Conservation (phyloP, 768 basidiomycete genomes). For the Cubamyces sp. region DNA sequence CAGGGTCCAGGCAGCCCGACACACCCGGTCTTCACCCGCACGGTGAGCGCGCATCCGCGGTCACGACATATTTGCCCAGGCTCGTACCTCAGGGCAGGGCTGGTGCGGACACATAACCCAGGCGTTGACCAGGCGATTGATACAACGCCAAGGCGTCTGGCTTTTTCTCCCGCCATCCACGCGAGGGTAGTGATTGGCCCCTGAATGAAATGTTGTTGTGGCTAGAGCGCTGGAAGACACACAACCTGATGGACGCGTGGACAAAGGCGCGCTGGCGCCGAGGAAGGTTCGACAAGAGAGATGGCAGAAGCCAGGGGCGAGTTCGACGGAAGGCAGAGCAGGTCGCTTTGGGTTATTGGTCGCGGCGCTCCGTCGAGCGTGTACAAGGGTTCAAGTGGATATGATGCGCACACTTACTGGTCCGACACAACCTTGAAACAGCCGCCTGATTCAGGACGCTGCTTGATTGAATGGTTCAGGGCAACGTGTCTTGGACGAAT, state of each 20-base stretch:
- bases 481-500: too few species aligned
- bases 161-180: background rate
- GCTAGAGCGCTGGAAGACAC: background rate
- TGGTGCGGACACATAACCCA: background rate
- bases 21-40: background rate
- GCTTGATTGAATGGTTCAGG: too few species aligned
- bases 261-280: background rate
- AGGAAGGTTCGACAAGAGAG: background rate
- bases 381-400: background rate
- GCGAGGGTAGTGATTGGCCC: background rate
- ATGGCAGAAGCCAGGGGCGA: background rate
- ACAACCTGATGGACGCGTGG: background rate
- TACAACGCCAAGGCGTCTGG: background rate
- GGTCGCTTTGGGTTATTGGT: background rate
- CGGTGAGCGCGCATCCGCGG: background rate
- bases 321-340: background rate
- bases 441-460: background rate
- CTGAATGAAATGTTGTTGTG: background rate
- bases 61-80: background rate
- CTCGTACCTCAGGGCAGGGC: background rate
- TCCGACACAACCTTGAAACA: background rate
- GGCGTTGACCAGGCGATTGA: background rate
- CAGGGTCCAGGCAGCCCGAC: background rate
- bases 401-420: background rate
- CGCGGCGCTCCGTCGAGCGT: slow-evolving; percentile 18